Base-by-base conservation (phyloP, 108 stramenopile genomes). In the Parmales sp. region DNA sequence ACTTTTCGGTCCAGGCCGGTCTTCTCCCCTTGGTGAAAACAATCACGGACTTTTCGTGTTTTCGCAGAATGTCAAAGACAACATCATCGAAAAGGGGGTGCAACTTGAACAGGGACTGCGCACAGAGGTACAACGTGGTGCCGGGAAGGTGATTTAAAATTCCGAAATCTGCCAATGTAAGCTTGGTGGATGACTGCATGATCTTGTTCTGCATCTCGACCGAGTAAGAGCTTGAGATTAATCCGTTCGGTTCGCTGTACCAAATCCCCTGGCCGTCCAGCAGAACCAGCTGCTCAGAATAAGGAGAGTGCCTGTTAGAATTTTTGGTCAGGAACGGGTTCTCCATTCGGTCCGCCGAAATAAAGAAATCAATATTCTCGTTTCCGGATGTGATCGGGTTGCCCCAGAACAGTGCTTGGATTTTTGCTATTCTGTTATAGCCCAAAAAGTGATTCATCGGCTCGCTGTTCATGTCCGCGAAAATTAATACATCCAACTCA, bases 21-120 rank as follows among this genome's bases (percentile, higher is more conserved):
- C 75, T 44, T 1, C 80, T 38, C 0, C 77, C 78, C 1, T 69
- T 71, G 28, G 78, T 72, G 16, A 84, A 43, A 0, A 80, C 39
- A 11, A 82, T n/a, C 31, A 44, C 20, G 34, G 65, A 37, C 6
- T 31, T 0, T 0, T 77, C 63, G 0, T 49, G 39, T 26, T 13
- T 22, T 1, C 1, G 8, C 16, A 84, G 72, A 7, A 82, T 72
- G 18, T 38, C 45, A 2, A 37, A n/a, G 4, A 84, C 43, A 0
- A 76, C 79, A 11, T 11, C 28, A 41, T 82, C 83, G 45, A 80
- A 81, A 0, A 4, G 34, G 0, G 82, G 79, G 44, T 74, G 73
- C 3, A 84, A 76, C 72, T 84, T 84, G 76, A 82, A 82, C 16
- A 74, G 11, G 67, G 81, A 82, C 70, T 84, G 83, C n/a, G 77